Evolutionary conservation across 2,329 filamentous ascomycete genomes (phyloP), one percentile per base, ranked within the genome.

Genomic region (Fusarium nematophilum): DNA sequence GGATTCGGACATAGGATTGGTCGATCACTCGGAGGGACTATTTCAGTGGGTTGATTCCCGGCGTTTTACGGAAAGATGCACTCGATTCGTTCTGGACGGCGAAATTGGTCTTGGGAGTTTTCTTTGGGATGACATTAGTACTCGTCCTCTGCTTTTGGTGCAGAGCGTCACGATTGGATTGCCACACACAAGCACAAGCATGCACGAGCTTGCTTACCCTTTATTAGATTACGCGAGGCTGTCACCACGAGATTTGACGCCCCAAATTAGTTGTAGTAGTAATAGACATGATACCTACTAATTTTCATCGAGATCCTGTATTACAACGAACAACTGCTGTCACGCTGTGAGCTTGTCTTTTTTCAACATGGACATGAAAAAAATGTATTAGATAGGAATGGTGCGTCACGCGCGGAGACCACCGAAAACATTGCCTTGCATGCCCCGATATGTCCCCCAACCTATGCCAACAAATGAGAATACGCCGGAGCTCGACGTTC

Each of bases 241-340:
- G 61, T 62, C 55, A 59, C 44, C 29, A 59, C 48, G 47, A 54
- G 33, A 50, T 53, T 42, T 54, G 65, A 55, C 59, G 50, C 55
- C 53, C n/a, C 58, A 54, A 57, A 54, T 50, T 69, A 69, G 57
- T 70, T 58, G 56, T 69, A 69, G 65, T 68, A 59, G 48, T 70
- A 70, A 70, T 70, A 70, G 43, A 69, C 44, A 66, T 56, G 65
- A 68, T 68, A 69, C 54, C 38, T 64, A 36, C 53, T 38, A 36
- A 17, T n/a, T n/a, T n/a, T n/a, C n/a, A n/a, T n/a, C n/a, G n/a
- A n/a, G n/a, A n/a, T n/a, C n/a, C n/a, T 9, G 15, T 4, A 43
- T 30, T 27, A 27, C 9, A 21, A 21, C 21, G 21, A 21, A 21
- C 21, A 6, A 21, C 4, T 6, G 21, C 6, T 21, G 21, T 6